Percentiles rank a stretch among this genome's conserved stretches.
phyloP scores from a whole-genome alignment of 2,329 filamentous ascomycete species.

The Stemphylium vesicarium region DNA sequence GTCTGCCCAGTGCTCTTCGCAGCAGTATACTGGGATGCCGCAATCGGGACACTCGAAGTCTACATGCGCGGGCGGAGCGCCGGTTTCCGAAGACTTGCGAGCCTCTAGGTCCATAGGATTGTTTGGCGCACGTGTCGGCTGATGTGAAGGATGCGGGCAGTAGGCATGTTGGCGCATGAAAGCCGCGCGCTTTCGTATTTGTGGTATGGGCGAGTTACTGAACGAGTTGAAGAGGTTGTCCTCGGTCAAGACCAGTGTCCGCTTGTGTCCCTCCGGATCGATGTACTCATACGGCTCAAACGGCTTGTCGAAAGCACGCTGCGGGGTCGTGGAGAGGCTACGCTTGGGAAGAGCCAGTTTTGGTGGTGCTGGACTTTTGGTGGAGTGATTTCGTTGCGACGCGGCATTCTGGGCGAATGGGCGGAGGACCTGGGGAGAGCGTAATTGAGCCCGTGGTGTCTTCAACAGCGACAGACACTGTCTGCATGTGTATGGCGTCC shows the following conservation, averaged over 20 bases:
- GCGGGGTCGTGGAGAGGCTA: constrained; percentile 41
- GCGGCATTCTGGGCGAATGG: constrained; percentile 31
- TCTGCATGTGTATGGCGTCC: constrained; percentile 50
- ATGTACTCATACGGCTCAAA: constrained; percentile 47
- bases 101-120: constrained; percentile 70
- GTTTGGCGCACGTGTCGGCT: constrained; percentile 71
- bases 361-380: constrained; percentile 35
- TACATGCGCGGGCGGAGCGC: constrained; percentile 77
- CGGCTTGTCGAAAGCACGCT: constrained; percentile 32
- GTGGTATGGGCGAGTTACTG: constrained; percentile 83
- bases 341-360: constrained; percentile 36
- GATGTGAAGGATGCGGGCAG: constrained; percentile 89
- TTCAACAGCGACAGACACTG: constrained; percentile 47
- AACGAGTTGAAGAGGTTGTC: constrained; percentile 95
- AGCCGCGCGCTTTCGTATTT: constrained; percentile 84
- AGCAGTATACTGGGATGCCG: constrained; percentile 91
- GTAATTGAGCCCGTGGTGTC: constrained; percentile 36
- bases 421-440: constrained; percentile 29
- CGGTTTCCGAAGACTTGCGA: constrained; percentile 61
- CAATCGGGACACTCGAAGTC: constrained; percentile 96
- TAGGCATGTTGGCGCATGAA: constrained; percentile 93
- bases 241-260: constrained; percentile 61
- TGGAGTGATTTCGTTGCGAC: constrained; percentile 41
- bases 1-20: constrained; percentile 92
- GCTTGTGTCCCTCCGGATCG: constrained; percentile 41